Base-by-base conservation (phyloP, 805 yeast species). In the Candida awuae region DNA sequence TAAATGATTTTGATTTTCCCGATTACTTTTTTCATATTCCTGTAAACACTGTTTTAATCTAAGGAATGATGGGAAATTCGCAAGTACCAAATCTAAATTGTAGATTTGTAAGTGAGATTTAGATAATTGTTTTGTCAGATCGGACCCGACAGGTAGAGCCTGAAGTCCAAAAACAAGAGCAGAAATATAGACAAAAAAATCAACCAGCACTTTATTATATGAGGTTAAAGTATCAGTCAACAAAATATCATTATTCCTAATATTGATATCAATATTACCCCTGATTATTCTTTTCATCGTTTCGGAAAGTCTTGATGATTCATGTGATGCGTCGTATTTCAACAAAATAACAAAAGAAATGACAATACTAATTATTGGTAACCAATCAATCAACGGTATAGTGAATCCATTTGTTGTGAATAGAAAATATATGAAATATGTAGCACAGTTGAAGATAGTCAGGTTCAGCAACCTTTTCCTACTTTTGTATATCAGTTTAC, bases 191-290 rank as follows among this genome's bases (percentile, higher is more conserved):
- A 82, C 65, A 4, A 72, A 70, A 16, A 81, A 61, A 58, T 92
- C 97, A 33, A 83, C 79, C 34, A 85, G 51, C 0, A 86, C 83
- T 53, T 77, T 78, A 4, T 85, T 66, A 55, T 82, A 86, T 0
- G 96, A 86, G 0, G 94, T 82, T 33, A 92, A 64, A 5, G 87
- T 77, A 62, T 90, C 98, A 7, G 95, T 76, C 12, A 88, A 56
- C 34, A 92, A 59, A 28, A 90, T 83, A 55, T 90, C 97, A 39
- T 84, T 82, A 14, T 83, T 73, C 50, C 95, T 65, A 56, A 73
- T 60, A 13, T 70, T 69, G 13, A 59, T 50, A 51, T 81, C 80
- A 23, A 85, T 75, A 2, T 68, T 66, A 3, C 94, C 94, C 3
- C 54, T 36, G 5, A 70, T 36, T 4, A 84, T 64, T 37, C 94